Evolutionary conservation across 345 rosid species (phyloP).

Genomic region (Citrus sinensis): DVS_A1.0 CM039162.1:29245001-29245500

Average conservation of each 20-base stretch:
- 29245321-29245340: conserved; percentile 52
- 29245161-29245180: not conserved
- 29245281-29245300: not conserved
- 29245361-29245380: conserved; percentile 82
- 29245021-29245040: conserved; percentile 82
- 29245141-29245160: not conserved
- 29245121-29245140: not conserved
- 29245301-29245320: not conserved
- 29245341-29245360: conserved; percentile 86
- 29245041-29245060: conserved; percentile 82
- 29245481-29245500: conserved; percentile 63
- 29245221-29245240: not conserved
- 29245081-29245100: conserved; percentile 77
- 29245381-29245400: conserved; percentile 52
- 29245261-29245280: not conserved
- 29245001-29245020: conserved; percentile 50
- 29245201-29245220: not conserved
- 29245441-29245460: conserved; percentile 59
- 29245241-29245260: not conserved
- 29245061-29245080: conserved; percentile 71
- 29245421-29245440: conserved; percentile 65
- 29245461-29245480: conserved; percentile 53
- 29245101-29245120: conserved; percentile 45
- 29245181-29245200: not conserved
- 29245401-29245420: conserved; percentile 67